Evolutionary conservation across 495 filamentous ascomycete species (phyloP).

Genomic region (Penicillium canescens): DNA sequence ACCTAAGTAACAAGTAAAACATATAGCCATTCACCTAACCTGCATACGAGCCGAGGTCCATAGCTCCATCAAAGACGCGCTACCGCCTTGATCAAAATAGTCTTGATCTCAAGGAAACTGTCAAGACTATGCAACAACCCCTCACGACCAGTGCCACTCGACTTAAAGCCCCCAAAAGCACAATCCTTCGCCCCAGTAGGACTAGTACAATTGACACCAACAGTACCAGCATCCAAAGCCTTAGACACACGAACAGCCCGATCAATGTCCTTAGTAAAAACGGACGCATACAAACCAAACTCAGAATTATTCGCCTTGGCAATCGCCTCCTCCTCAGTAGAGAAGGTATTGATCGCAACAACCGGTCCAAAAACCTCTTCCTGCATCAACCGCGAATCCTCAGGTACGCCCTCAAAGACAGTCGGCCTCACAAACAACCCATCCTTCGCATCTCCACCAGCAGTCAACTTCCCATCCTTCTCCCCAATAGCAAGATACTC

Average conservation of each 20-base stretch:
- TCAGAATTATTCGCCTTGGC: constrained; percentile 77
- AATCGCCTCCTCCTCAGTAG: constrained; percentile 78
- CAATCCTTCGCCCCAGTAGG: constrained; percentile 58
- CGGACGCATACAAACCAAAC: constrained; percentile 78
- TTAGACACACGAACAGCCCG: constrained; percentile 37
- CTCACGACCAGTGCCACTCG: constrained; percentile 85
- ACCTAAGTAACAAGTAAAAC: too few relatives aligned
- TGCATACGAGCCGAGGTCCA: too few relatives aligned
- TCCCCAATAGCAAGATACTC: constrained; percentile 73
- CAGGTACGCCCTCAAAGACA: constrained; percentile 66
- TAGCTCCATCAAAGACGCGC: not conserved
- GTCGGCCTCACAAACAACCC: constrained; percentile 71
- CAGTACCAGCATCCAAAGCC: constrained; percentile 55
- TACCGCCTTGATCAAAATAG: constrained; percentile 32
- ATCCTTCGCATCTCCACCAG: constrained; percentile 65
- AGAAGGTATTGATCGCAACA: constrained; percentile 76
- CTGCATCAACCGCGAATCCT: constrained; percentile 60
- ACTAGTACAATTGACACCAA: constrained; percentile 83
- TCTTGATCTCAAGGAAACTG: constrained; percentile 52
- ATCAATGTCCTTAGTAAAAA: constrained; percentile 80
- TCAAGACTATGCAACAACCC: constrained; percentile 41
- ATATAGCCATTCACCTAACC: too few relatives aligned
- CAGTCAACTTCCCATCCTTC: constrained; percentile 68
- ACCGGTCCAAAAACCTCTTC: constrained; percentile 90
- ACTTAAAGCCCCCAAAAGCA: constrained; percentile 89